Evolutionary conservation across 495 filamentous ascomycete species (phyloP), one percentile per base, ranked within the genome.

Genomic region (Daldinia childiae): DNA sequence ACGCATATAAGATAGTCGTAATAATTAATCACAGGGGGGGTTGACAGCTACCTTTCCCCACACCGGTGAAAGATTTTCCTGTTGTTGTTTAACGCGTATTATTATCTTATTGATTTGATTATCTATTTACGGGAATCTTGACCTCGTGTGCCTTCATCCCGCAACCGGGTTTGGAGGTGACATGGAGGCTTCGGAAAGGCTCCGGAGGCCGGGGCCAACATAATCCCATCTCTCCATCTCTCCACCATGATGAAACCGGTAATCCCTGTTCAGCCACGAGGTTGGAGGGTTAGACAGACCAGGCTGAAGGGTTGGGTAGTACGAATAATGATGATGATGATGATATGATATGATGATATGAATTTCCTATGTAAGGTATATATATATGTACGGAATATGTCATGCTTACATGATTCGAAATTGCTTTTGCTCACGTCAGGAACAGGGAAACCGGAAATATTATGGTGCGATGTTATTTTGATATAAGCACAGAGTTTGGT

Each of bases 251-350:
- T 65, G 70, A 68, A 73, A 73, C 61, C 41, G 3, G 30, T 3
- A 51, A 73, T 62, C 64, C 70, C 51, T 73, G 70, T 62, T 24
- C 8, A 43, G 52, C 70, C 70, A 73, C 65, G 70, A 73, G 64
- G 58, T 63, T 55, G 27, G 30, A 60, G 27, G 52, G 48, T 59
- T 72, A 26, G 54, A 65, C 57, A 21, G 14, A 36, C 17, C 38
- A 19, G 43, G 43, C n/a, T 48, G 43, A 24, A 48, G 43, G 39
- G 14, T 41, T 36, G 34, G 34, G 34, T 58, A 38, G 62, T 39
- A 66, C 52, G 58, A 32, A 62, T 32, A 15, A 45, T 38, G 24
- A 26, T 26, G 24, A 26, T 26, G 24, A 26, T 26, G 24, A 26
- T 26, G 24, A 24, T n/a, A n/a, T n/a, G n/a, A n/a, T n/a, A n/a